Base-by-base conservation (phyloP, 805 yeast genomes). In the Komagataella pastoris region DNA sequence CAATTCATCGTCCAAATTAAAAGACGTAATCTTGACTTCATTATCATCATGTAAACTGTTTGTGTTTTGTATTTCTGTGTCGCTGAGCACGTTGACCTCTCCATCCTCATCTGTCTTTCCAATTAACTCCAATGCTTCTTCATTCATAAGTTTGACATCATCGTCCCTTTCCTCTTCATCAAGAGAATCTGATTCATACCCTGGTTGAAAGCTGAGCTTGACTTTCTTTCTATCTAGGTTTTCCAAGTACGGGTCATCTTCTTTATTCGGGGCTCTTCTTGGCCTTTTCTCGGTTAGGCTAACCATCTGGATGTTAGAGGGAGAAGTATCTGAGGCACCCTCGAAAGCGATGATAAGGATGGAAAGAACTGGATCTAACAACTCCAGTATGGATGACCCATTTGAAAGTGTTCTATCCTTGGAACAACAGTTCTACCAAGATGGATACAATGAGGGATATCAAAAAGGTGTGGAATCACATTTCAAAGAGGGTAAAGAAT, bases 391-490 rank as follows among this genome's bases (percentile, higher is more conserved):
- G 23, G 23, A 44, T 17, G 47, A 44, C 47, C 47, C 47, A 3
- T 44, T 79, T 53, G 85, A 81, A 54, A 77, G 73, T 8, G 67
- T 81, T 6, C 64, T 86, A 45, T 73, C 79, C 56, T 61, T 84
- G 24, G 95, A 87, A 59, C 72, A 77, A 45, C 70, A 75, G 60
- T 79, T 66, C 63, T 89, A 87, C 61, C 63, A 75, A 5, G 79
- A 79, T 54, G 97, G 97, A 1, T 85, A 66, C 61, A 58, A 66
- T 49, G 93, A 87, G 55, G 98, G 96, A 1, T 75, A 75, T 45
- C 65, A 68, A 3, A 83, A 77, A 50, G 85, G 88, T 0, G 67
- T 79, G 1, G 64, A 62, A 49, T 76, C 80, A 47, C 89, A 88
- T 49, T 72, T 66, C 50, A 56, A 71, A 2, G 97, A 89, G 61